Base-by-base conservation (phyloP, 2,329 filamentous ascomycete species). In the Lojkania enalia region DNA sequence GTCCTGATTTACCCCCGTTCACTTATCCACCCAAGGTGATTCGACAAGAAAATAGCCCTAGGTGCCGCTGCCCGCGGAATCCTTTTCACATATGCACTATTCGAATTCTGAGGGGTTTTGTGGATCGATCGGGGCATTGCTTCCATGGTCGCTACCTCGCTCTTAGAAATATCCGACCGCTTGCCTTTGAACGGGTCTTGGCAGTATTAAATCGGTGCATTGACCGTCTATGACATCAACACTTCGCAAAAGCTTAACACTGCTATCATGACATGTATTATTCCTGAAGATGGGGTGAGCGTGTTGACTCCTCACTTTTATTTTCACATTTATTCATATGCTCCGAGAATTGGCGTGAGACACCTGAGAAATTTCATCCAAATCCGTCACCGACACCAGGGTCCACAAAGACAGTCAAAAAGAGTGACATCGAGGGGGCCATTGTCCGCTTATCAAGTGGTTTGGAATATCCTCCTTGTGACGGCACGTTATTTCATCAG, bases 211-310 rank as follows among this genome's bases (percentile, higher is more conserved):
- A n/a, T n/a, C n/a, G 7, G 23, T 27, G 23, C 23, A 7, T 7
- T 27, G n/a, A 7, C 23, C 23, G 23, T n/a, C 15, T 29, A 39
- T 39, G 36, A 39, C 36, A 29, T 39, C 36, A 25, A 39, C 20
- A 39, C 36, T 39, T 39, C 5, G 19, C 6, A 25, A 25, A 14
- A 7, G 19, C 11, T 15, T 19, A 27, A 20, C 36, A 11, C 29
- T 29, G 16, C 7, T 39, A 33, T 12, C 36, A 39, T 27, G 29
- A 39, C 35, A 20, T 18, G 5, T 15, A 14, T 14, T 5, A 9
- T 21, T 39, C 7, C 7, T 11, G 11, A 37, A 11, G 29, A 39
- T 27, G 19, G 19, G 15, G 16, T 16, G 30, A 33, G 23, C n/a
- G 7, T 27, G 23, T 6, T 11, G 15, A 25, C 16, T 39, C 13